Evolutionary conservation across 495 filamentous ascomycete species (phyloP), one percentile per base, ranked within the genome.

Genomic region (Staphylotrichum longicolle): DNA sequence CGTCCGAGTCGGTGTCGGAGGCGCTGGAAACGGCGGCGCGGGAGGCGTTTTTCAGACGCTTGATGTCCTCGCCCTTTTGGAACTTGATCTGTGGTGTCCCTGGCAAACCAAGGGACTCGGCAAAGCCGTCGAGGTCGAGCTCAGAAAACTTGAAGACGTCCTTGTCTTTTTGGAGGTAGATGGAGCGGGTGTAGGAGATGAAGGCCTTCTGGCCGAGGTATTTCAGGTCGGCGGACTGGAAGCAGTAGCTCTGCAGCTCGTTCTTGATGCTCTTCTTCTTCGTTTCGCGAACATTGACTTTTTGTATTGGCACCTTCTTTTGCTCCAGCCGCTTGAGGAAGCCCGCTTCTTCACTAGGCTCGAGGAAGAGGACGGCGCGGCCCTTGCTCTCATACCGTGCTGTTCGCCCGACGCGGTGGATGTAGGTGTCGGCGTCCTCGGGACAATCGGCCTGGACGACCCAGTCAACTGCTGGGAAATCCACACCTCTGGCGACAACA

Each of bases 391-490:
- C 90, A 71, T 91, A 96, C n/a, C 94, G 85, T 3, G 94, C 94
- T 32, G 94, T 99, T 14, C 94, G 86, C 14, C 94, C 94, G 11
- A 97, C 95, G 54, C 94, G 87, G 72, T 98, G 94, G 63, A 98
- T 98, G 63, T 98, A 98, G 0, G 94, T 98, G 63, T 96, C 94
- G 1, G 88, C 89, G 73, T 98, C 94, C 74, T 98, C 94, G 0
- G 94, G 94, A 62, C 91, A 96, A 72, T 98, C 94, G 34, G 91
- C 74, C 69, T 98, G 94, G 49, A 98, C 87, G 9, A 98, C 94
- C 92, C 94, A 98, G 72, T 98, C 94, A 1, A 98, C 93, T 11
- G 92, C 90, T 0, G 94, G 94, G 71, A 98, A 97, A 71, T 98
- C 94, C 8, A 98, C 80, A 57, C 94, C 94, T 66, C 94, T 83